phyloP scores from a whole-genome alignment of 805 yeast species.

The Myxozyma neglecta region DNA sequence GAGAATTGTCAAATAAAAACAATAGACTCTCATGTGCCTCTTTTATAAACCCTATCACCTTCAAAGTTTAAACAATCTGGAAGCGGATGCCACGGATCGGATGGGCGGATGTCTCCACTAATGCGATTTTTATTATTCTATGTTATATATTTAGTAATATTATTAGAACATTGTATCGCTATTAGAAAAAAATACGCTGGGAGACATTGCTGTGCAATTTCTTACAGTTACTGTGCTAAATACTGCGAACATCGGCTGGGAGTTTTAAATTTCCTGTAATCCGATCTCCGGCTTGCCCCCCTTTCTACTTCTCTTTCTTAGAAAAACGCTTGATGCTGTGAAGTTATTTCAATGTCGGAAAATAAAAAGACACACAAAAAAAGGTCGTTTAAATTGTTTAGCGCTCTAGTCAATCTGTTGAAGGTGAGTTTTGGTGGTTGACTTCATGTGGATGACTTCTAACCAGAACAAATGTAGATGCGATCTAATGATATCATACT shows the following conservation, averaged over 20 bases:
- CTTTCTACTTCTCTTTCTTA: neutral
- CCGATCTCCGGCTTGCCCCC: too few relatives aligned
- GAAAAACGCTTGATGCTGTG: neutral
- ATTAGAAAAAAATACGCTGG: neutral
- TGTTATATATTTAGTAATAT: too few relatives aligned
- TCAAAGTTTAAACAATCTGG: too few relatives aligned
- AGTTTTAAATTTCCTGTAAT: too few relatives aligned
- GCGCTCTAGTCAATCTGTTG: conserved; percentile 18
- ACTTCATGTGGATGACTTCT: neutral
- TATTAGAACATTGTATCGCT: too few relatives aligned
- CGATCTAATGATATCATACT: conserved; percentile 25
- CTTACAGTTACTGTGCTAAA: too few relatives aligned
- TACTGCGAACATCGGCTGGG: too few relatives aligned
- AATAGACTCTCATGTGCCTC: neutral
- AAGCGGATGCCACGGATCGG: too few relatives aligned
- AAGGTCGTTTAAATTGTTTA: conserved; percentile 19
- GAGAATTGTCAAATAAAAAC: neutral
- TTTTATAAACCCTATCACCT: too few relatives aligned
- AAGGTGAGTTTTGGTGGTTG: conserved; percentile 4
- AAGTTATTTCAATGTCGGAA: neutral
- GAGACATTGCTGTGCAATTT: too few relatives aligned
- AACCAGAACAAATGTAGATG: conserved; percentile 11
- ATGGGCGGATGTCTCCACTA: too few relatives aligned
- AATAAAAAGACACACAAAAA: neutral
- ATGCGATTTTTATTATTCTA: too few relatives aligned